Evolutionary conservation across 2,329 filamentous ascomycete genomes (phyloP), one percentile per base, ranked within the genome.

Genomic region (Fusarium illudens): DNA sequence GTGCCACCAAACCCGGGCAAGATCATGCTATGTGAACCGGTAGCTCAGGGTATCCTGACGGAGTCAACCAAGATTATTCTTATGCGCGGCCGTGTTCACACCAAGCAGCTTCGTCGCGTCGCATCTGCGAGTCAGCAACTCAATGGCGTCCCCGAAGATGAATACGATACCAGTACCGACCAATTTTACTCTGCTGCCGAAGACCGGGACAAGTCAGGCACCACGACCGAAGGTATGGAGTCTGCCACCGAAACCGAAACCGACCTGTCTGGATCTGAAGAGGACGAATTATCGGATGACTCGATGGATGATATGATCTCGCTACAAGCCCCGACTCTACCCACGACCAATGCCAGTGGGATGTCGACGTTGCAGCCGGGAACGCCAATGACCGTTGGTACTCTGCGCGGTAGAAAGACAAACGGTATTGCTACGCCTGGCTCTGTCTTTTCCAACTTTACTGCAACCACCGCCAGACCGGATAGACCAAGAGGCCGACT

Each of bases 281-380:
- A 86, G 3, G 92, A 95, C 71, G 83, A 85, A 8, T 83, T 95
- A 15, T 97, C 95, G 0, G 94, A 97, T 77, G 95, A 97, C 75
- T 96, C 93, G 0, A 87, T 93, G 82, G 94, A 97, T 68, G 94
- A 97, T 64, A 92, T 97, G 86, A 97, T 98, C 54, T 96, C 94
- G 4, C 84, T 98, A 30, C 90, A 91, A 68, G 90, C 91, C 1
- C 95, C 95, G 1, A 87, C 90, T 27, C 81, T 97, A 15, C 89
- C 92, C 2, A 87, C 93, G n/a, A 89, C 92, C 25, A 89, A 89
- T 58, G 91, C 91, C 1, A 95, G 93, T 50, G 89, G 92, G 17
- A 85, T 95, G 70, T 96, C 93, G 20, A 92, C 92, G 0, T 86
- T 94, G 74, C 91, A 92, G 37, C 88, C 91, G 2, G 93, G 92